Evolutionary conservation across 2,329 filamentous ascomycete genomes (phyloP).

Genomic region (Penicillium verrucosum): DNA sequence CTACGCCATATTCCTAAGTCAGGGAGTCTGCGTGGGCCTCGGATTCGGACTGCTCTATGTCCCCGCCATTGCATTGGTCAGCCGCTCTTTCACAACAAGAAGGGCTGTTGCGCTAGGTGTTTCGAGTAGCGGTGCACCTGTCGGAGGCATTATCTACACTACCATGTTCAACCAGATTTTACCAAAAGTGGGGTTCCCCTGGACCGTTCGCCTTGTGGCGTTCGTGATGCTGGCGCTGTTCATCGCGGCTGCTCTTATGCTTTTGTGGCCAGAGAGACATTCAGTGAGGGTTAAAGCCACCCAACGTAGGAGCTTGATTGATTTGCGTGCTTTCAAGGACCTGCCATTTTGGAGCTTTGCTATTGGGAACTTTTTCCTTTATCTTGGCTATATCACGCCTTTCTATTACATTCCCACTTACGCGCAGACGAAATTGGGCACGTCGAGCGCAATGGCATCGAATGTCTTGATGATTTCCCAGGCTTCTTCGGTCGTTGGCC

Average conservation of each 20-base stretch:
- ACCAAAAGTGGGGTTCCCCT: conserved; percentile 54
- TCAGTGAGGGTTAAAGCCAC: neutral
- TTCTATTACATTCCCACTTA: conserved; percentile 44
- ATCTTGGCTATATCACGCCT: conserved; percentile 49
- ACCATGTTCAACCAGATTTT: conserved; percentile 50
- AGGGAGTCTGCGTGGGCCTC: conserved; percentile 49
- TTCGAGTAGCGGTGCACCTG: conserved; percentile 52
- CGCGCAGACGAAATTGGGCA: conserved; percentile 29
- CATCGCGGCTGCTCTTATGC: conserved; percentile 5
- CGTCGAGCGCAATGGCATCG: conserved; percentile 44
- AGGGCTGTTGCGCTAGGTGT: conserved; percentile 54
- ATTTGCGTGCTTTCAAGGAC: conserved; percentile 46
- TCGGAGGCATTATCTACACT: conserved; percentile 58
- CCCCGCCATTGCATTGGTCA: conserved; percentile 46
- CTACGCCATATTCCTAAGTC: conserved; percentile 34
- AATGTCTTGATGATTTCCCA: conserved; percentile 62
- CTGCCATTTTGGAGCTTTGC: conserved; percentile 43
- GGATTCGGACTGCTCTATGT: conserved; percentile 42
- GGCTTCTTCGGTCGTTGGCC: conserved; percentile 54
- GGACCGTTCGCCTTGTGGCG: conserved; percentile 54
- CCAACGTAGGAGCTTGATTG: conserved; percentile 37
- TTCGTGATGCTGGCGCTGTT: conserved; percentile 49
- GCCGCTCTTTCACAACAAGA: conserved; percentile 53
- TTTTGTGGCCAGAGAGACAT: conserved; percentile 19
- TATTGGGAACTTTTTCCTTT: conserved; percentile 35